Evolutionary conservation across 495 filamentous ascomycete genomes (phyloP).

Genomic region (Clavariopsis aquatica): DNA sequence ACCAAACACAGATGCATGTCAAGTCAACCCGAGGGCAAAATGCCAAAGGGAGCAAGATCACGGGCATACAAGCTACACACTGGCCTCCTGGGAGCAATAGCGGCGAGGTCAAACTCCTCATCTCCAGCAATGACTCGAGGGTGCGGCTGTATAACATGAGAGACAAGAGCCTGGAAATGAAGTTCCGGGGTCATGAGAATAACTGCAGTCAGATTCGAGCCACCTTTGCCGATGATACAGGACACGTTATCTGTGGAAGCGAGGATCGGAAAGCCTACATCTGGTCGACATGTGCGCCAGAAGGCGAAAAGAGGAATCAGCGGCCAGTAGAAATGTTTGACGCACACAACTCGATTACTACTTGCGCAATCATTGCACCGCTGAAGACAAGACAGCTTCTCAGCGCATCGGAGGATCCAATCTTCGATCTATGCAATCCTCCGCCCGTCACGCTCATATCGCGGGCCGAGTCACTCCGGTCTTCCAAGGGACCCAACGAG

Average conservation of each 20-base stretch:
- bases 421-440: constrained; percentile 96
- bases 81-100: constrained; percentile 62
- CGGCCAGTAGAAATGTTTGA: constrained; percentile 83
- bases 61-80: constrained; percentile 79
- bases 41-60: constrained; percentile 96
- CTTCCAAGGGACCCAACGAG: constrained; percentile 44
- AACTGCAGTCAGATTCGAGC: constrained; percentile 90
- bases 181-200: constrained; percentile 92
- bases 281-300: constrained; percentile 67
- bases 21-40: constrained; percentile 88
- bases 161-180: constrained; percentile 80
- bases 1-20: constrained; percentile 81
- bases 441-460: constrained; percentile 83
- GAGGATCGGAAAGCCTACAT: constrained; percentile 89
- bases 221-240: constrained; percentile 81
- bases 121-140: constrained; percentile 94
- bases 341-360: constrained; percentile 85
- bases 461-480: constrained; percentile 59
- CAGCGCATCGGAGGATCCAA: constrained; percentile 78
- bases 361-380: constrained; percentile 82
- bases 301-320: constrained; percentile 73
- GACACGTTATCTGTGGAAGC: constrained; percentile 88
- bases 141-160: constrained; percentile 87
- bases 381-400: constrained; percentile 74
- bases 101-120: constrained; percentile 78